Conservation (phyloP, 352 stramenopile genomes). For the Phytophthora rubi region DNA sequence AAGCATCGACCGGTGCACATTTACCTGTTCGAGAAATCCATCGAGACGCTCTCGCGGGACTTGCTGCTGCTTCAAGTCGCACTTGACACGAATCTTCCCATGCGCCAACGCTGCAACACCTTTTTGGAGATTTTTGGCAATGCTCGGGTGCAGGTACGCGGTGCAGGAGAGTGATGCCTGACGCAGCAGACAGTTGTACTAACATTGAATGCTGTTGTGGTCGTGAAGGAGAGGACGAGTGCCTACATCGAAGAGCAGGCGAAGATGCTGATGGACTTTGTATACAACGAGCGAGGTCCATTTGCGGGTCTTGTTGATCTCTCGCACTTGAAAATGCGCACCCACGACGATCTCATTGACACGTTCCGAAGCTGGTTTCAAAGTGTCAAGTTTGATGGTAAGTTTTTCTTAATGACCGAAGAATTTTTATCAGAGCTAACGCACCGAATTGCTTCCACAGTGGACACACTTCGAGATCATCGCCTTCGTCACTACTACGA, state of each 20-base stretch:
- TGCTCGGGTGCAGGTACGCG: constrained; percentile 73
- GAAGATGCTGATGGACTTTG: constrained; percentile 70
- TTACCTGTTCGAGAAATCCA: constrained; percentile 88
- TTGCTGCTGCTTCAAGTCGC: constrained; percentile 90
- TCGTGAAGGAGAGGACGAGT: constrained; percentile 71
- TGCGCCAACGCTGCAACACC: constrained; percentile 88
- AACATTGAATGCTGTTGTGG: background rate
- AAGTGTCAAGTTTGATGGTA: constrained; percentile 79
- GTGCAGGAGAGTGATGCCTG: background rate
- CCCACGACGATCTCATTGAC: constrained; percentile 89
- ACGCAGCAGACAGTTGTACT: background rate
- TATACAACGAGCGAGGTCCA: constrained; percentile 71
- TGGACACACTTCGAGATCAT: constrained; percentile 84
- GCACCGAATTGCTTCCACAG: constrained; percentile 28
- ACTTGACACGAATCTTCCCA: constrained; percentile 86
- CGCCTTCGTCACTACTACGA: constrained; percentile 92
- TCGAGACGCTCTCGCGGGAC: constrained; percentile 89
- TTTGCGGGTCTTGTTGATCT: constrained; percentile 81
- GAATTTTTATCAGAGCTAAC: background rate
- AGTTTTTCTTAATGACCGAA: background rate
- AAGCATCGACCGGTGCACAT: constrained; percentile 71
- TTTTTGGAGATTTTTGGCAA: constrained; percentile 97
- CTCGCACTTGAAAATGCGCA: constrained; percentile 89
- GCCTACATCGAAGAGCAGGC: constrained; percentile 84
- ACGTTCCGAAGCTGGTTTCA: constrained; percentile 85